A percentile compares a stretch with the other conserved stretches of the same genome.
phyloP scores from a whole-genome alignment of 805 yeast genomes.

The Hanseniaspora mollemarum region DNA sequence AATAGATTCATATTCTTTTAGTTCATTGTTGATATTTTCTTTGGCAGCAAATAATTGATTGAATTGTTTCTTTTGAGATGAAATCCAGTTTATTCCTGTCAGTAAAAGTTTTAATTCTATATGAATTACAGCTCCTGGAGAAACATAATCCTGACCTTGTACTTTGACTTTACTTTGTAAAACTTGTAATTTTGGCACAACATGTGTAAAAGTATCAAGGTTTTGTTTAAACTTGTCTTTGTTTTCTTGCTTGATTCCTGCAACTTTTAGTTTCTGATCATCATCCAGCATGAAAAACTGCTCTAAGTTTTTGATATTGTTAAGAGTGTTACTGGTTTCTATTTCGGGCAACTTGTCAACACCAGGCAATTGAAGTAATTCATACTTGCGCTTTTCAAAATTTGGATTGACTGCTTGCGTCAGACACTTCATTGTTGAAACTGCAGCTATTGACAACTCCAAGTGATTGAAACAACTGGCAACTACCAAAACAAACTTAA shows the following conservation, averaged over 20 bases:
- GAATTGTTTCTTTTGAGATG: conserved; percentile 60
- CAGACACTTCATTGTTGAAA: conserved; percentile 58
- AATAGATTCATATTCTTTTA: conserved; percentile 27
- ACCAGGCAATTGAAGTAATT: conserved; percentile 71
- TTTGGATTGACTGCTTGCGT: conserved; percentile 56
- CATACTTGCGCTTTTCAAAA: conserved; percentile 34
- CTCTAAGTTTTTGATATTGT: conserved; percentile 37
- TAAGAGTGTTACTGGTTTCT: conserved; percentile 16
- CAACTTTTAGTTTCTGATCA: conserved; percentile 42
- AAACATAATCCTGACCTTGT: conserved; percentile 68
- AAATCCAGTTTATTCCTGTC: conserved; percentile 30
- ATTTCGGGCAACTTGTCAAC: conserved; percentile 41
- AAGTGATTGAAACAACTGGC: conserved; percentile 67
- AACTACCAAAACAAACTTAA: conserved; percentile 67
- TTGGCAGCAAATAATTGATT: conserved; percentile 5
- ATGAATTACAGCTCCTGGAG: conserved; percentile 65
- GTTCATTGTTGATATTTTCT: conserved; percentile 30
- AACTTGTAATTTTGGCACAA: conserved; percentile 58
- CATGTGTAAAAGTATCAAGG: conserved; percentile 45
- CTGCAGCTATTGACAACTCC: conserved; percentile 48
- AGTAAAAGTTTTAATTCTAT: conserved; percentile 56
- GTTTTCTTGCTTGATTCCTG: conserved; percentile 41
- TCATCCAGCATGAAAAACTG: conserved; percentile 52
- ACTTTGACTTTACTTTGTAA: conserved; percentile 65
- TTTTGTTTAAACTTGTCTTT: conserved; percentile 35